Evolutionary conservation across 2,329 filamentous ascomycete genomes (phyloP), one percentile per base, ranked within the genome.

Genomic region (Epichloe typhina): DNA sequence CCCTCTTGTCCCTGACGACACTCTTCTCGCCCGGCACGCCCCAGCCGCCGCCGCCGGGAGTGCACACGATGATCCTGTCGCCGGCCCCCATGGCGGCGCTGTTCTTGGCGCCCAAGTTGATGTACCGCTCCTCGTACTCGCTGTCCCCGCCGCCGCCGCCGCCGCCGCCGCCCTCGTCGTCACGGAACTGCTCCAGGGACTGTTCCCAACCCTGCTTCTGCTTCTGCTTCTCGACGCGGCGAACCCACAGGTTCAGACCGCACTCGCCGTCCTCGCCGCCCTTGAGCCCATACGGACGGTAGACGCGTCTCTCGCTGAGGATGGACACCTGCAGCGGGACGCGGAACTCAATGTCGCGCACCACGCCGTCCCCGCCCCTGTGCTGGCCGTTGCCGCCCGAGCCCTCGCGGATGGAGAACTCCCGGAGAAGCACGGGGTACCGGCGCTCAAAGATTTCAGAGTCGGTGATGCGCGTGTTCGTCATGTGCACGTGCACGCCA

Each of bases 231-330:
- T 74, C 71, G 49, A 91, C 83, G 54, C 79, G 83, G 7, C 87
- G 74, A 35, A 94, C 82, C 91, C 91, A 97, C 44, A 94, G 71
- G 58, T 97, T 97, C 54, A 90, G 69, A 0, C 91, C 91, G 47
- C 85, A 84, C 58, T 80, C 69, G 0, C 82, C 91, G 54, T 91
- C 84, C 51, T 82, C 83, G 3, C 91, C 91, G 0, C 91, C 91
- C 21, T 82, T 83, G 53, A 96, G 74, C 0, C 90, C 59, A 17
- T 68, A 67, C 0, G 69, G 87, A 44, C 78, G 78, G 58, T 87
- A 86, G 0, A 90, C 85, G n/a, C 87, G 71, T 12, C 87, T 66
- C 66, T 93, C 87, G 39, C 80, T 86, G 8, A 93, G 69, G 44
- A 93, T 91, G 1, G 80, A 85, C 8, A 87, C 84, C 61, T 88